Base-by-base conservation (phyloP, 371 early-diverging fungal genomes). In the Neoconidiobolus thromboides region DNA sequence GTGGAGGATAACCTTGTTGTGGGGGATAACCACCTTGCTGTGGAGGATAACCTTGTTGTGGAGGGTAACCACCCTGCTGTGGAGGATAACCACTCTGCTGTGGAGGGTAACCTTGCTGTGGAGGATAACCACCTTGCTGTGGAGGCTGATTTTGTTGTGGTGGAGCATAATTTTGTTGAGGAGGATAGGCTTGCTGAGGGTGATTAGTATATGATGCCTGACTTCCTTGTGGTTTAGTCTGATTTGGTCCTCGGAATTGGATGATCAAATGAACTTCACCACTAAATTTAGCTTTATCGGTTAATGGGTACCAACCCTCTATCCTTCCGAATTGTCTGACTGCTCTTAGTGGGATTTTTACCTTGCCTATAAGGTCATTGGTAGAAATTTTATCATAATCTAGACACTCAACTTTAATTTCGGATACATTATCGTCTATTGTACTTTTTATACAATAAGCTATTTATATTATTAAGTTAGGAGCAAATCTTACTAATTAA, bases 231-330 rank as follows among this genome's bases (percentile, higher is more conserved):
- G 26, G 26, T 26, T 26, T 26, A 49, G 49, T 26, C 14, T 49
- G 49, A 26, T 49, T 49, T 4, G 49, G 49, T 12, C 49, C 49
- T 14, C 4, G 4, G 26, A 14, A 49, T 14, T 49, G 10, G 4
- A 49, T 12, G 49, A 49, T 14, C 3, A 49, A 14, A 14, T 49
- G 49, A 10, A 49, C 49, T 49, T 49, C 49, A 4, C 49, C 49
- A 14, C 49, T 26, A 49, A 49, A 49, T 49, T 49, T 49, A 3
- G 14, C 49, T 14, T 26, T 26, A 49, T 49, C 49, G 6, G 49
- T 26, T 14, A 49, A 49, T 3, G 49, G 49, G 14, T 55, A 55
- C 55, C 55, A 55, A 55, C 55, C 15, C 37, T 55, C 55, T 38
- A 55, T 42, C 12, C 26, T 36, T 6, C 42, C 40, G 40, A 7